These are phyloP conservation scores for Fusarium sp. DNA, from an alignment of 2,329 filamentous ascomycete genomes.

Conservation along the genomic window DNA sequence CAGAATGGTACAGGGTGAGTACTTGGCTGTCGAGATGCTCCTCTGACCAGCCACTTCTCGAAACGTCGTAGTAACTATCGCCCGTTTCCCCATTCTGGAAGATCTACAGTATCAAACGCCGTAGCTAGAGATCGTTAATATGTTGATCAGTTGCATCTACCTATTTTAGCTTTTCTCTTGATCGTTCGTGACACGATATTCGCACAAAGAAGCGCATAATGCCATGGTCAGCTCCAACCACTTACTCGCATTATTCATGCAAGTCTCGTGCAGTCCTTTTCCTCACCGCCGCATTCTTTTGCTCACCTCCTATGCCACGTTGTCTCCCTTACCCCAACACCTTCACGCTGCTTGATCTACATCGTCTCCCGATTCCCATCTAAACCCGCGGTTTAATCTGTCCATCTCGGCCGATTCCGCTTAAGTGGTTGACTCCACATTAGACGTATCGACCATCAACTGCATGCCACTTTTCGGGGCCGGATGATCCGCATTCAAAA, in stretches of 20 bases:
- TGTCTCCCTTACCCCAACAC: conserved; percentile 23
- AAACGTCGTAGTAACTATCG: conserved; percentile 4
- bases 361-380: neutral
- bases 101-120: conserved; percentile 15
- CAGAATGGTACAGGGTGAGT: conserved; percentile 16
- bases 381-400: neutral
- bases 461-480: neutral
- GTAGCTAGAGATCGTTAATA: neutral
- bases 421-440: conserved; percentile 7
- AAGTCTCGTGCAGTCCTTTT: conserved; percentile 9
- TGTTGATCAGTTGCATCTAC: neutral
- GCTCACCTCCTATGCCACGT: neutral
- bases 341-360: conserved; percentile 16
- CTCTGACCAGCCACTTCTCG: neutral
- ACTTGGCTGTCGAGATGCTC: neutral
- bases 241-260: conserved; percentile 10
- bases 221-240: neutral
- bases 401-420: conserved; percentile 16
- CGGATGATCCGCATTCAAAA: conserved; percentile 13
- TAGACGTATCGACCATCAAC: neutral
- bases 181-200: neutral
- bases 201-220: neutral
- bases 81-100: conserved; percentile 7
- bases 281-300: conserved; percentile 38
- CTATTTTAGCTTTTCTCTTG: neutral